A percentile compares a stretch with the other conserved stretches of the same genome.
Evolutionary conservation across 441 rosid genomes (phyloP).

Genomic region (Populus trichocarpa): DNA sequence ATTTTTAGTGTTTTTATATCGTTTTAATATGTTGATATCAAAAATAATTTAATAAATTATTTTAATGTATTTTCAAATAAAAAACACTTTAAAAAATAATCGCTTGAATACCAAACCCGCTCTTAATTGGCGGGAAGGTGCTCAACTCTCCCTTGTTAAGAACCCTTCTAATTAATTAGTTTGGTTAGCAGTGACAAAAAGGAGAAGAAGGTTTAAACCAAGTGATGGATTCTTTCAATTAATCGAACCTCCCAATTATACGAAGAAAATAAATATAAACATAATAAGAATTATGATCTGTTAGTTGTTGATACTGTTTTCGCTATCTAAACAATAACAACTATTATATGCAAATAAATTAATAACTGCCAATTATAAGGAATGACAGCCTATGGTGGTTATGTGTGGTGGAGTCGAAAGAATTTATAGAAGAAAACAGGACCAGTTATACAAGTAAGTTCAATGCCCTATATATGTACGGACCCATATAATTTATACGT

Average conservation of each 20-base stretch:
- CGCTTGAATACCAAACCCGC: accelerated
- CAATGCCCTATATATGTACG: neutral
- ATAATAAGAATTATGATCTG: neutral
- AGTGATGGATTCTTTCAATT: neutral
- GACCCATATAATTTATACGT: neutral
- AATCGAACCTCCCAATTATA: neutral
- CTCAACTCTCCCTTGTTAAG: too few species aligned
- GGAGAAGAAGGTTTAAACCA: too few species aligned
- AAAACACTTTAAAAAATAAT: too few species aligned
- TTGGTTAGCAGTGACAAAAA: too few species aligned
- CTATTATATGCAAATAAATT: neutral
- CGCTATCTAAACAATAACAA: neutral
- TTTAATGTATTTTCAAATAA: too few species aligned
- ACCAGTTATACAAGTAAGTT: neutral
- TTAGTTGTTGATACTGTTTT: neutral
- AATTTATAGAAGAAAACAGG: neutral
- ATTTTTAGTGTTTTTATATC: too few species aligned
- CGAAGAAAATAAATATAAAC: neutral
- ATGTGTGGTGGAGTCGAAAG: neutral
- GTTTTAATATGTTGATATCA: too few species aligned
- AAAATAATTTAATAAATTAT: too few species aligned
- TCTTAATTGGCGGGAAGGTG: too few species aligned
- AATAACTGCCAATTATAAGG: neutral
- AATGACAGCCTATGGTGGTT: neutral
- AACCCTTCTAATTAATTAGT: too few species aligned